Evolutionary conservation across 768 basidiomycete species (phyloP), one percentile per base, ranked within the genome.

Genomic region (Mycena polygramma): DNA sequence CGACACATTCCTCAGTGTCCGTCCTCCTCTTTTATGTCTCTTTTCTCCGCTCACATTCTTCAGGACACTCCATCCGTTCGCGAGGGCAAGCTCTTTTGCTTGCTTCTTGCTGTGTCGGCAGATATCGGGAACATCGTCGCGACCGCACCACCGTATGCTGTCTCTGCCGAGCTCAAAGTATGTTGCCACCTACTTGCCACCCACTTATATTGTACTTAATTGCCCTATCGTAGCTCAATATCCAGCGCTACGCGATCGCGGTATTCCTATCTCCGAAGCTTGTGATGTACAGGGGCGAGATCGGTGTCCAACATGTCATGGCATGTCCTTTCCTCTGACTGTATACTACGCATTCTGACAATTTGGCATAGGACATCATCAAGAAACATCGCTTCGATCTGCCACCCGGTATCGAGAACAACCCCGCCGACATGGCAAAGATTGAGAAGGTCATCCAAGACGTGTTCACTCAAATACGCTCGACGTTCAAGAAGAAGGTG

Each of bases 341-440:
- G n/a, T 22, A 13, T 13, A 9, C 48, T 24, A 9, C n/a, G 24
- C 48, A 22, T 15, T 49, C 4, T 22, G 48, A 49, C 48, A 22
- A 8, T 49, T 7, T 49, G 10, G 6, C 2, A 9, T 26, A 49
- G 48, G 20, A 49, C 13, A 49, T 49, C 7, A 22, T 49, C 48
- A 22, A 57, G 53, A 69, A 58, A 9, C 43, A 69, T 35, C 53
- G 61, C 5, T 69, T 69, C 43, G 53, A 63, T 37, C 26, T 69
- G 8, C 68, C 68, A 5, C 24, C 45, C 10, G 68, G 68, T 5
- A 55, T 69, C 37, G 68, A 69, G n/a, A 39, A 69, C 53, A 55
- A 57, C 11, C 35, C 54, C 9, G 68, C 60, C 26, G 61, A 69
- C 14, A 57, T 17, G 7, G 48, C 10, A 1, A 69, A 58, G 39